Conservation (phyloP, 73 alveolate genomes). For the Chromera velia region DNA sequence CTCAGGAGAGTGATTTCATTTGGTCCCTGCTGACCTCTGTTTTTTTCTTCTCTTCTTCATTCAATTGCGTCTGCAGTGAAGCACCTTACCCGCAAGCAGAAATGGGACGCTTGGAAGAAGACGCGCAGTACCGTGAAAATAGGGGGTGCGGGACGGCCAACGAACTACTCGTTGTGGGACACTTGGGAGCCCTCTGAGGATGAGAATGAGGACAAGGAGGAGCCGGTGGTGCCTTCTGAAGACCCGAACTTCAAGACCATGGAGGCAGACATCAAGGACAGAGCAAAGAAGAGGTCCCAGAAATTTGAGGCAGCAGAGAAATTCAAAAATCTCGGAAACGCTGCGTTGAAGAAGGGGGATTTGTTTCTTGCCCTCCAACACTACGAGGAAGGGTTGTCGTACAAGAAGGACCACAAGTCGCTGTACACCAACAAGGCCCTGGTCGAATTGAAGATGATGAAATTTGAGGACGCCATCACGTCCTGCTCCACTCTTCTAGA, state of each 20-base stretch:
- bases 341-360: neutral
- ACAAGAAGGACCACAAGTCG: neutral
- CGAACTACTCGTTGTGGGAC: neutral
- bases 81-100: too few relatives aligned
- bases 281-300: neutral
- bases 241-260: neutral
- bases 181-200: neutral
- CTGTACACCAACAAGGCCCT: neutral
- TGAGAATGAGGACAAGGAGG: neutral
- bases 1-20: too few relatives aligned
- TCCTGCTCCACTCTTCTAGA: neutral
- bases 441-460: neutral
- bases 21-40: too few relatives aligned
- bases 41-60: too few relatives aligned
- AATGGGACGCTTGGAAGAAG: too few relatives aligned
- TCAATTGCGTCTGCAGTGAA: too few relatives aligned
- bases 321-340: neutral
- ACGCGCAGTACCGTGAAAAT: too few relatives aligned
- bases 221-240: neutral
- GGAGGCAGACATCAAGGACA: neutral
- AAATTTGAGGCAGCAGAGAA: neutral
- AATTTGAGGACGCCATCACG: neutral
- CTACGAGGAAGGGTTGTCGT: neutral
- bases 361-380: neutral
- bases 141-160: too few relatives aligned